These are phyloP conservation scores for Elsinoe fawcettii DNA, from an alignment of 2,329 filamentous ascomycete species.

Conservation along the genomic window DNA sequence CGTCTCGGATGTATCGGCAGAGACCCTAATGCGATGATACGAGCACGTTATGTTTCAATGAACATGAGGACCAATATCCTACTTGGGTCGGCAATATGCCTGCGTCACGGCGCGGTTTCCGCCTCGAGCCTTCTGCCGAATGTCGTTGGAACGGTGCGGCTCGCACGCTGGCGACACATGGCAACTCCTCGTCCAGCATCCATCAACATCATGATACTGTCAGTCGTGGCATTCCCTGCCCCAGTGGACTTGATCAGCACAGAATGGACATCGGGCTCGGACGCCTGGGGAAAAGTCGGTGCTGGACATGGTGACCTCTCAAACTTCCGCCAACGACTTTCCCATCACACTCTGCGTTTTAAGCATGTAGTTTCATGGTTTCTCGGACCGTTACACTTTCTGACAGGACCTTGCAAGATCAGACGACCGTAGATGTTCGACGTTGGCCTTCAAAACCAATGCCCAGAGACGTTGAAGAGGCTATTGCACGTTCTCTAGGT, in stretches of 20 bases:
- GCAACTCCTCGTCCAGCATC: neutral
- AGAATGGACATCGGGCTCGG: too few species aligned
- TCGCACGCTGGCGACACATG: neutral
- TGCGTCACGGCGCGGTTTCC: neutral
- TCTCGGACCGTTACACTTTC: too few species aligned
- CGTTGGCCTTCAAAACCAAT: neutral
- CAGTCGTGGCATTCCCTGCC: too few species aligned
- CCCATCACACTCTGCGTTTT: too few species aligned
- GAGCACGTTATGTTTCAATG: neutral
- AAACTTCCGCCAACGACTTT: too few species aligned
- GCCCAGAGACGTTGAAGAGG: neutral
- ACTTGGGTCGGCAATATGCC: neutral
- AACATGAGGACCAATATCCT: neutral
- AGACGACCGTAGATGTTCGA: neutral
- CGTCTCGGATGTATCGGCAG: neutral
- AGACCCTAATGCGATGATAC: neutral
- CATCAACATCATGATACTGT: too few species aligned
- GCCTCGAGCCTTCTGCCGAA: neutral
- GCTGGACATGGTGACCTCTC: too few species aligned
- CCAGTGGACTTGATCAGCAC: too few species aligned
- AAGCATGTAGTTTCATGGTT: too few species aligned
- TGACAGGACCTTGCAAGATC: neutral
- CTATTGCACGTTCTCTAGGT: conserved; percentile 2
- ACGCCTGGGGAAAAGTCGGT: too few species aligned
- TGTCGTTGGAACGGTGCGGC: neutral